These are phyloP conservation scores for Colletotrichum nymphaeae DNA, from an alignment of 2,329 filamentous ascomycete species.

Conservation along the genomic window DNA sequence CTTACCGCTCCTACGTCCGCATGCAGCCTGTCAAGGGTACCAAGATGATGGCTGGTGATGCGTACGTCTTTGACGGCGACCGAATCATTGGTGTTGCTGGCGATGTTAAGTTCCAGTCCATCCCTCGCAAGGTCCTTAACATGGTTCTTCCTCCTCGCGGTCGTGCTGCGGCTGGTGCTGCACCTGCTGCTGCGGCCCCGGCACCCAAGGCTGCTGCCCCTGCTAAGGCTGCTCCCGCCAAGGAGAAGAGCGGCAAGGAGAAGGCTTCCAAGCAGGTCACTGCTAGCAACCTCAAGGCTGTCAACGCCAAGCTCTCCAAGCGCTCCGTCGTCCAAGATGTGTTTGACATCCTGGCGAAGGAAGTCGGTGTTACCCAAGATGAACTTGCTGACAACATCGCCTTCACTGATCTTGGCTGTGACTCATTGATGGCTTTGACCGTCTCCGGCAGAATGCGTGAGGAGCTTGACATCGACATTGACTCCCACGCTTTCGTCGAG, in stretches of 20 bases:
- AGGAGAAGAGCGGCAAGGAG: conserved; percentile 50
- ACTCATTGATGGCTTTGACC: conserved; percentile 71
- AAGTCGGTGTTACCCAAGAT: conserved; percentile 65
- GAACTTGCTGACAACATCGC: conserved; percentile 67
- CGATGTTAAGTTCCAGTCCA: conserved; percentile 75
- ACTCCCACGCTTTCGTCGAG: conserved; percentile 65
- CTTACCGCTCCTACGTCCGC: conserved; percentile 67
- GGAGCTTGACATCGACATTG: conserved; percentile 66
- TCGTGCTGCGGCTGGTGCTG: conserved; percentile 51
- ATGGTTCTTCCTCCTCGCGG: conserved; percentile 73
- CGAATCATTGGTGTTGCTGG: conserved; percentile 59
- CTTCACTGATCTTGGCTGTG: conserved; percentile 69
- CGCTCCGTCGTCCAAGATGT: conserved; percentile 56
- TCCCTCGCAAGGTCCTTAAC: conserved; percentile 74
- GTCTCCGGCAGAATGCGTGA: conserved; percentile 68
- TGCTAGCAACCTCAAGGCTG: conserved; percentile 57
- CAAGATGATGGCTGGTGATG: conserved; percentile 65
- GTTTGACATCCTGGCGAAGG: conserved; percentile 66
- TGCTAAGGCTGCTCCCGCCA: conserved; percentile 43
- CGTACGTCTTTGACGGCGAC: conserved; percentile 65
- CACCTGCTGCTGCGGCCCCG: conserved; percentile 48
- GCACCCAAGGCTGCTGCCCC: conserved; percentile 47
- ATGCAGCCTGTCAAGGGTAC: conserved; percentile 66
- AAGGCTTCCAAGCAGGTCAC: conserved; percentile 57
- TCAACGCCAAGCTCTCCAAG: conserved; percentile 62